Base-by-base conservation (phyloP, 495 filamentous ascomycete species). In the Sphaerosporella brunnea region DNA sequence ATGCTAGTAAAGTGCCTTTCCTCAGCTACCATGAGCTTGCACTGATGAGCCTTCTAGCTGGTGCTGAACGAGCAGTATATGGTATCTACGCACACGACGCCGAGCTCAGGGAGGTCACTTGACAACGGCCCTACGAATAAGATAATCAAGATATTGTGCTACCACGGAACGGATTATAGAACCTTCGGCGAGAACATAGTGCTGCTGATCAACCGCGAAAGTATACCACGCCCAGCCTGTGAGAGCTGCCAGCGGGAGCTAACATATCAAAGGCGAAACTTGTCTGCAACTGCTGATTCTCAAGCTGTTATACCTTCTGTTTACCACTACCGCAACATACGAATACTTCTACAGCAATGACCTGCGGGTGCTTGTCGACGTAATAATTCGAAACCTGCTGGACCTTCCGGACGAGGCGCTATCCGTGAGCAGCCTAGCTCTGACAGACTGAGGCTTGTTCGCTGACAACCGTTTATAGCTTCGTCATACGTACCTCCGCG, bases 301-400 rank as follows among this genome's bases (percentile, higher is more conserved):
- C 36, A 97, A 97, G 59, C 75, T 95, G 15, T 69, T 97, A 23
- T 97, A 93, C 63, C 75, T 97, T 34, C 73, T 96, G 8, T 96
- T 96, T 65, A 93, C 85, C 8, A 95, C 84, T 10, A 73, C 75
- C 2, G 73, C 80, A 23, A 97, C 92, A 1, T 80, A 86, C 63
- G 90, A 97, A 62, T 97, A 96, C 63, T 97, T 97, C 63, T 97
- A 94, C 59, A 93, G 84, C 16, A 97, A 97, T 62, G 90, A 97
- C 58, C 71, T 97, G 5, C 82, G 83, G 35, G 90, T 97, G 10
- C 73, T 97, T 11, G 73, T 96, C 34, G 90, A 97, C 57, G 88
- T 97, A 56, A 82, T 96, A 45, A 84, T 97, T 47, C 85, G 90
- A 28, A 97, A 97, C 54, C 70, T 97, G 10, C 74, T 96, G 30